Base-by-base conservation (phyloP, 2,329 filamentous ascomycete genomes). In the Chaetomium olivaceum region DNA sequence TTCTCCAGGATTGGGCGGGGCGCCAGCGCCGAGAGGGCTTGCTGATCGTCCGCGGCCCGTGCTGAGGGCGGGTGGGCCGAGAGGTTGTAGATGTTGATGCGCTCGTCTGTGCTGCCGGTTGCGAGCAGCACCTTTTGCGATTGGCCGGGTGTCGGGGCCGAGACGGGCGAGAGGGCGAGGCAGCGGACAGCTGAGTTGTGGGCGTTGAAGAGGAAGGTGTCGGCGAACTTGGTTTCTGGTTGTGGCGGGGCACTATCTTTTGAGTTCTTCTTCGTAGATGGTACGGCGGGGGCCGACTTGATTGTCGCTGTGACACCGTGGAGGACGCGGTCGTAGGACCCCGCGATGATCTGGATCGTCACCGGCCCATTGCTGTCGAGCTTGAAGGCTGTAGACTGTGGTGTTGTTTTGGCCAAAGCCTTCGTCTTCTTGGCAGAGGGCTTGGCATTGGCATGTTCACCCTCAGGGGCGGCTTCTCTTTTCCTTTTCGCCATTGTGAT, bases 131-230 rank as follows among this genome's bases (percentile, higher is more conserved):
- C 85, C 76, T 95, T 97, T 75, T 92, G 90, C n/a, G 81, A 79
- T 77, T 90, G 89, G 69, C 83, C 86, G 14, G 81, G 83, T 64
- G 81, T 75, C 1, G 83, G 81, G 21, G 84, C 85, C 14, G 91
- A 91, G 0, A 91, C 83, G 3, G 91, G 90, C 9, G 94, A 97
- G 67, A 97, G 80, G 27, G 93, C 92, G 39, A 99, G 84, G 75
- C 92, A 96, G 73, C 93, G 90, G 76, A 99, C 92, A 4, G 95
- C 90, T 14, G 93, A 96, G 64, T 88, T 85, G 79, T 99, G 95
- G 16, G 95, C 93, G 75, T 93, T 92, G 85, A 99, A 97, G 64
- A 99, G 86, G 77, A 99, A 99, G 0, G 91, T 94, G 77, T 98
- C 94, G 70, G 91, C 87, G 75, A 97, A 98, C 60, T 88, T 83